These are phyloP conservation scores for Cymbopogon flexuosus DNA, from an alignment of 202 grass and related monocot species.

Conservation along the genomic window DNA sequence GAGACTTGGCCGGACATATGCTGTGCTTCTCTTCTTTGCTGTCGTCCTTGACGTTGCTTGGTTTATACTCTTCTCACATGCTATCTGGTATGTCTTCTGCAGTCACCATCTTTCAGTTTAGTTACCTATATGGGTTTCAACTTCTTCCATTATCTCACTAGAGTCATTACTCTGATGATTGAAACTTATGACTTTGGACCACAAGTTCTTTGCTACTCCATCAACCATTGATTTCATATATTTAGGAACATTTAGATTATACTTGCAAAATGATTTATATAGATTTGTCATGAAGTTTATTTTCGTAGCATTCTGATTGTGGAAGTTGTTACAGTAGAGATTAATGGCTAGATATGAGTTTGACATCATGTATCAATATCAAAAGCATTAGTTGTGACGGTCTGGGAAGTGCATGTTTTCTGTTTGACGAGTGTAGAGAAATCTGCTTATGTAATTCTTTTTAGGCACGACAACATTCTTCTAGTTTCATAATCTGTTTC, in stretches of 20 bases:
- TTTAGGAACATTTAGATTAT: neutral
- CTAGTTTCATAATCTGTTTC: neutral
- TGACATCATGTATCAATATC: neutral
- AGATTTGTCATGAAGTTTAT: neutral
- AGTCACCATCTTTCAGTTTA: constrained; percentile 17
- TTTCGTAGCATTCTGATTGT: neutral
- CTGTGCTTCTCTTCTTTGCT: constrained; percentile 81
- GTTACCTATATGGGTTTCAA: neutral
- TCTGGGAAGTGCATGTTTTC: neutral
- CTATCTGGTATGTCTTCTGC: constrained; percentile 70
- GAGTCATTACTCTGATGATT: neutral
- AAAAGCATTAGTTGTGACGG: neutral
- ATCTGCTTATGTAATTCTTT: neutral
- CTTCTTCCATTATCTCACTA: neutral
- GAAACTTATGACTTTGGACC: neutral
- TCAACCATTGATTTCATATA: neutral
- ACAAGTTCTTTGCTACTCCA: neutral
- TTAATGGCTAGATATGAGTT: neutral
- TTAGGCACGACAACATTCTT: neutral
- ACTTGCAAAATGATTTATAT: neutral
- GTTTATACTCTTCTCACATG: constrained; percentile 93
- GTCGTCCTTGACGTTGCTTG: constrained; percentile 78
- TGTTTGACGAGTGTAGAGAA: neutral
- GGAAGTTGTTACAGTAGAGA: neutral
- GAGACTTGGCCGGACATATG: constrained; percentile 84